These are phyloP conservation scores for Poterioochromonas sp. DNA, from an alignment of 352 stramenopile species.

Conservation along the genomic window DNA sequence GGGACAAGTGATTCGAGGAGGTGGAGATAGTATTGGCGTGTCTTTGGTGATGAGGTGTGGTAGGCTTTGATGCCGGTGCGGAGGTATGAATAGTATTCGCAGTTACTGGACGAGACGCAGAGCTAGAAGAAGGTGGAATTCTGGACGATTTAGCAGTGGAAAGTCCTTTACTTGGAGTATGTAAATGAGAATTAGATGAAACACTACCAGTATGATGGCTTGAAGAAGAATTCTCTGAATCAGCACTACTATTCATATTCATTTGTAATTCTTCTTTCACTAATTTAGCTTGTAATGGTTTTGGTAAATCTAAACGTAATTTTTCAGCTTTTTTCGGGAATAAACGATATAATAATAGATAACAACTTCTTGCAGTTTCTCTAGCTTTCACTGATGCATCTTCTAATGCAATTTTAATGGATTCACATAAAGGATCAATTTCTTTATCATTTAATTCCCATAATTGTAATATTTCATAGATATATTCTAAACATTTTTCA, in stretches of 20 bases:
- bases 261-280: background rate
- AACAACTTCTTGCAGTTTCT: background rate
- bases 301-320: background rate
- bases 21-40: background rate
- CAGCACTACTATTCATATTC: no score
- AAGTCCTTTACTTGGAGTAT: no score
- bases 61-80: no score
- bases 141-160: background rate
- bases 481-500: conserved; percentile 24
- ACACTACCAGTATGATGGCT: no score
- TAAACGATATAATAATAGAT: background rate
- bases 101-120: background rate
- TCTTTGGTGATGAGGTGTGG: background rate
- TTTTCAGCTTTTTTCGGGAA: background rate
- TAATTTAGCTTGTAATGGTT: conserved; percentile 19
- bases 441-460: conserved; percentile 28
- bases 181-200: no score
- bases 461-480: background rate
- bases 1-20: no score
- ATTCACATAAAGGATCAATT: background rate
- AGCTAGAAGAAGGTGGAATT: background rate
- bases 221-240: no score
- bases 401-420: background rate
- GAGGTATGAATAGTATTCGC: background rate
- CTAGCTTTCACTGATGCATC: conserved; percentile 12